Evolutionary conservation across 140 eudicot genomes (phyloP).

Genomic region (Ambrosia hybrid): DNA sequence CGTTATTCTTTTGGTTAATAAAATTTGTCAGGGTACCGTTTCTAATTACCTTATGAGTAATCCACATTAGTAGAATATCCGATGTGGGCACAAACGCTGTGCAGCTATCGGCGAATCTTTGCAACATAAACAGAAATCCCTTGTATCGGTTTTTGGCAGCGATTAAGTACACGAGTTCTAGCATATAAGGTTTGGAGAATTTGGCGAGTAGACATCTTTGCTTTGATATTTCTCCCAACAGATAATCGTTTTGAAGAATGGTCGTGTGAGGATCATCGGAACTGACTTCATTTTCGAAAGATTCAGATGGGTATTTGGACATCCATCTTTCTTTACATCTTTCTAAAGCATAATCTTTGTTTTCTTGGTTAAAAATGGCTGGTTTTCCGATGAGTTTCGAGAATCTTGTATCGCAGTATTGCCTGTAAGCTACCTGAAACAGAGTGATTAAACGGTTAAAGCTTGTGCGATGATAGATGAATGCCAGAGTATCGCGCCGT

Average conservation of each 20-base stretch:
- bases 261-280: slow-evolving; percentile 1
- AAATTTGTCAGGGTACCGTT: background rate
- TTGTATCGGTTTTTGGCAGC: slow-evolving; percentile 77
- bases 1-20: too few species aligned
- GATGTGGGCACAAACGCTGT: slow-evolving; percentile 66
- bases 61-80: slow-evolving; percentile 84
- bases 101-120: slow-evolving; percentile 45
- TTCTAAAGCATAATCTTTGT: slow-evolving; percentile 71
- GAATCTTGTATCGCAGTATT: slow-evolving; percentile 78
- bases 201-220: slow-evolving; percentile 48
- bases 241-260: slow-evolving; percentile 35
- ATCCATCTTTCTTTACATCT: slow-evolving; percentile 85
- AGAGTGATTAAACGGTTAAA: too few species aligned
- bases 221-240: slow-evolving; percentile 51
- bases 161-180: slow-evolving; percentile 72
- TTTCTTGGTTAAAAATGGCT: slow-evolving; percentile 72
- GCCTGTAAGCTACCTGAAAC: slow-evolving; percentile 62
- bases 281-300: slow-evolving; percentile 71
- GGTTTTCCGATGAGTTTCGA: slow-evolving; percentile 79
- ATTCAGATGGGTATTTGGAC: slow-evolving; percentile 60
- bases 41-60: slow-evolving; percentile 74
- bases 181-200: slow-evolving; percentile 67
- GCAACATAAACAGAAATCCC: slow-evolving; percentile 59
- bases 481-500: background rate
- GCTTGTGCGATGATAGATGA: background rate